Evolutionary conservation across 805 yeast genomes (phyloP), one percentile per base, ranked within the genome.

Genomic region (Lipomyces yamanashiensis): DNA sequence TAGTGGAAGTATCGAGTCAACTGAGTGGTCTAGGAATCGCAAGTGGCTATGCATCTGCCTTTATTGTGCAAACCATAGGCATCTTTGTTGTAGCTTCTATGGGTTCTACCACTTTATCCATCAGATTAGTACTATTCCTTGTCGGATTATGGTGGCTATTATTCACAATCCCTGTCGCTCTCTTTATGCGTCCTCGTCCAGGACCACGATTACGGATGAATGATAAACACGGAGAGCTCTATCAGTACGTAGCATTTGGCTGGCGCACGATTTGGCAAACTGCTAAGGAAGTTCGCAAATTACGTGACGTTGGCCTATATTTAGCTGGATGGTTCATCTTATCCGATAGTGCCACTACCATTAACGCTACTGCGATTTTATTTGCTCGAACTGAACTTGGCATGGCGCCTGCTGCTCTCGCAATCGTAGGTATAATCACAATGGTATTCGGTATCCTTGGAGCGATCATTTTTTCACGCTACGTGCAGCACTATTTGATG

Each of bases 91-190:
- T 85, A 2, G 71, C 76, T 40, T 75, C 73, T 45, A 73, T 77
- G n/a, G 79, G 81, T 1, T 74, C 81, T 1, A 69, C 76, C 0
- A 71, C 78, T 2, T 59, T 61, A 1, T 83, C 86, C 8, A 77
- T 88, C 5, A 86, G 86, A 67, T 72, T 82, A 33, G 90, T 89
- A 0, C 81, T 88, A 17, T 77, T 82, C 10, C 73, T 85, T 37
- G 89, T 89, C 17, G 95, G 95, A 0, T 33, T 83, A 0, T 89
- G 95, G 93, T 89, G 96, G 96, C 73, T 87, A 7, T 61, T 83
- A 1, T 88, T 88, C 78, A 91, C 87, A 70, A 57, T 85, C 3
- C 93, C 93, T 2, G 79, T 88, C 41, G 72, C 77, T 0, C 69
- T 79, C 63, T 74, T 83, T 48, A 74, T 89, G 61, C 78, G 79